These are phyloP conservation scores for Sclerotinia sclerotiorum DNA, from an alignment of 2,329 filamentous ascomycete genomes.

Conservation along the genomic window DNA sequence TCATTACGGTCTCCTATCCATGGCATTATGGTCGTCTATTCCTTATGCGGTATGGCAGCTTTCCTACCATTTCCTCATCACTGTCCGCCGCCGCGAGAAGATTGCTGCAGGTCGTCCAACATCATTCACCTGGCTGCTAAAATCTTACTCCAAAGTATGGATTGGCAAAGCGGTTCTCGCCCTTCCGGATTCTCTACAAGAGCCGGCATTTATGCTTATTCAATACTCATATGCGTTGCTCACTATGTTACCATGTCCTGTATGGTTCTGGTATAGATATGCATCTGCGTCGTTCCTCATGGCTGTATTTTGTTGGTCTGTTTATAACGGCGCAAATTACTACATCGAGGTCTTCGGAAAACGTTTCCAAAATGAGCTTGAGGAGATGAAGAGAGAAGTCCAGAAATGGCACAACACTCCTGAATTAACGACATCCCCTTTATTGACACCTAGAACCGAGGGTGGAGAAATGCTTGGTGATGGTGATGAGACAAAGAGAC, in stretches of 20 bases:
- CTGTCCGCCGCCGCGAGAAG: constrained; percentile 88
- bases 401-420: constrained; percentile 76
- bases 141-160: constrained; percentile 85
- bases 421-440: constrained; percentile 47
- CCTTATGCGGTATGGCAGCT: constrained; percentile 95
- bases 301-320: constrained; percentile 86
- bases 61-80: constrained; percentile 91
- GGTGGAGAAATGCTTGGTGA: constrained; percentile 24
- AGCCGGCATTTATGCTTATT: constrained; percentile 91
- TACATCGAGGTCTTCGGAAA: constrained; percentile 99
- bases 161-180: constrained; percentile 82
- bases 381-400: constrained; percentile 84
- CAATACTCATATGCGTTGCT: constrained; percentile 88
- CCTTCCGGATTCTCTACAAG: constrained; percentile 74
- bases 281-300: constrained; percentile 75
- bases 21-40: constrained; percentile 92
- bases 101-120: constrained; percentile 94
- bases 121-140: constrained; percentile 94
- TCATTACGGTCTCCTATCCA: constrained; percentile 76
- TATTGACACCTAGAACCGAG: constrained; percentile 43
- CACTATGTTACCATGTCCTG: constrained; percentile 89
- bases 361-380: constrained; percentile 93
- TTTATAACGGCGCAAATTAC: constrained; percentile 95
- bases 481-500: constrained; percentile 2
- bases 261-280: constrained; percentile 91